Conservation (phyloP, 2,329 filamentous ascomycete genomes). For the Chrysosporium queenslandicum region DNA sequence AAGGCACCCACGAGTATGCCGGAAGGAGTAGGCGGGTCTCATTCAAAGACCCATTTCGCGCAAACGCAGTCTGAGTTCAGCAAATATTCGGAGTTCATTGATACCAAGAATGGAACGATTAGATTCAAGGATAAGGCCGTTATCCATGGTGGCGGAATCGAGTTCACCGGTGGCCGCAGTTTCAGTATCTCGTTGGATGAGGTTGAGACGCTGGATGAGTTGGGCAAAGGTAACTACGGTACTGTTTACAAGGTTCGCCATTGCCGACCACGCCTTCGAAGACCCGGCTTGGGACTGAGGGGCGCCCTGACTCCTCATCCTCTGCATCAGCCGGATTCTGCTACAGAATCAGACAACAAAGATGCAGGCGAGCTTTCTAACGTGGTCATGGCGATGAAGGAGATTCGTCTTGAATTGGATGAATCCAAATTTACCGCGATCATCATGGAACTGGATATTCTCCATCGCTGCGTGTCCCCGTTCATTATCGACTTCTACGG, state of each 20-base stretch:
- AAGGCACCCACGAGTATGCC: slow-evolving; percentile 11
- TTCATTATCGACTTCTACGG: slow-evolving; percentile 99
- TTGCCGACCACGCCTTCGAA: slow-evolving; percentile 56
- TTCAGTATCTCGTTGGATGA: slow-evolving; percentile 95
- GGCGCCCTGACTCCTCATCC: slow-evolving; percentile 36
- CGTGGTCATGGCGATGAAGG: slow-evolving; percentile 97
- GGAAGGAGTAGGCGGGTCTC: slow-evolving; percentile 13
- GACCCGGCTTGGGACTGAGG: slow-evolving; percentile 49
- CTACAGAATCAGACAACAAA: slow-evolving; percentile 16
- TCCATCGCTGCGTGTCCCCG: slow-evolving; percentile 88
- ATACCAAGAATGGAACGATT: slow-evolving; percentile 80
- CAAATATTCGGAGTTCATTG: slow-evolving; percentile 71
- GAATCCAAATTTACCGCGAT: slow-evolving; percentile 96
- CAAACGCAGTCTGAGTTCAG: slow-evolving; percentile 45
- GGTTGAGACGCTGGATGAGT: slow-evolving; percentile 81
- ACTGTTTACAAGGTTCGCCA: slow-evolving; percentile 96
- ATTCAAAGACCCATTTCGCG: slow-evolving; percentile 10
- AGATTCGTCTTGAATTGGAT: slow-evolving; percentile 88
- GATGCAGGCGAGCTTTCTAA: slow-evolving; percentile 40
- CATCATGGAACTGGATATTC: slow-evolving; percentile 91
- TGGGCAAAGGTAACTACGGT: slow-evolving; percentile 96
- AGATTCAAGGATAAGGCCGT: slow-evolving; percentile 89
- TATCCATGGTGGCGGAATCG: slow-evolving; percentile 78
- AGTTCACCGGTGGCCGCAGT: slow-evolving; percentile 79
- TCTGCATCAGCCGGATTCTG: not conserved